These are phyloP conservation scores for Dothistroma septosporum DNA, from an alignment of 2,329 filamentous ascomycete genomes.

Conservation along the genomic window DNA sequence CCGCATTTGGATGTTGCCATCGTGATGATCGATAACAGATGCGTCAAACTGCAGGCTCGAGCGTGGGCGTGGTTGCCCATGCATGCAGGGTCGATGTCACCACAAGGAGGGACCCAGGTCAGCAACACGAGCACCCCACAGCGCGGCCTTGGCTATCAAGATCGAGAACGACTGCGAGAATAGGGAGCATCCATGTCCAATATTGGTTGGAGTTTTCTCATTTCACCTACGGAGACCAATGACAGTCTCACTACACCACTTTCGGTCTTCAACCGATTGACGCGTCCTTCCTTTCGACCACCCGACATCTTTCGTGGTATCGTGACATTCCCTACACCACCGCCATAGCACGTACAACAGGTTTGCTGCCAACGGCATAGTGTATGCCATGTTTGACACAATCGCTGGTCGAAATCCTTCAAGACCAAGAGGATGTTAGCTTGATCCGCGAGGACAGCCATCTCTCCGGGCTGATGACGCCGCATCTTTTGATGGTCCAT, in stretches of 20 bases:
- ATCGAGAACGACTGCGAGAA: background rate
- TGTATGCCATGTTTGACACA: background rate
- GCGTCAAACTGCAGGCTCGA: background rate
- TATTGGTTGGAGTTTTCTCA: background rate
- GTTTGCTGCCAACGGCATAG: background rate
- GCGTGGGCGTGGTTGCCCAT: background rate
- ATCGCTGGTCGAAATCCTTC: background rate
- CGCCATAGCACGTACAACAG: constrained; percentile 1
- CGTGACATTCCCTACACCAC: background rate
- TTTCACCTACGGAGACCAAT: background rate
- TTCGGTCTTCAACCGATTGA: background rate
- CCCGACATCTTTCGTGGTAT: background rate
- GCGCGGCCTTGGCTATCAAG: too few species aligned
- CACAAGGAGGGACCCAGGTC: background rate
- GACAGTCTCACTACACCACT: background rate
- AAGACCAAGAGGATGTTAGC: background rate
- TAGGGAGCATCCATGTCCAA: background rate
- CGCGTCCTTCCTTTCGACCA: background rate
- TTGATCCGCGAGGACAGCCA: constrained; percentile 3
- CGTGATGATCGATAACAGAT: background rate
- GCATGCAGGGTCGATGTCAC: background rate
- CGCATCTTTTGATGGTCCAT: background rate
- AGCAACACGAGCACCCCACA: background rate
- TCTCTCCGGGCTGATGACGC: constrained; percentile 1
- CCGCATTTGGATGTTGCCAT: background rate